Evolutionary conservation across 768 basidiomycete genomes (phyloP).

Genomic region (Piloderma croceum): DNA sequence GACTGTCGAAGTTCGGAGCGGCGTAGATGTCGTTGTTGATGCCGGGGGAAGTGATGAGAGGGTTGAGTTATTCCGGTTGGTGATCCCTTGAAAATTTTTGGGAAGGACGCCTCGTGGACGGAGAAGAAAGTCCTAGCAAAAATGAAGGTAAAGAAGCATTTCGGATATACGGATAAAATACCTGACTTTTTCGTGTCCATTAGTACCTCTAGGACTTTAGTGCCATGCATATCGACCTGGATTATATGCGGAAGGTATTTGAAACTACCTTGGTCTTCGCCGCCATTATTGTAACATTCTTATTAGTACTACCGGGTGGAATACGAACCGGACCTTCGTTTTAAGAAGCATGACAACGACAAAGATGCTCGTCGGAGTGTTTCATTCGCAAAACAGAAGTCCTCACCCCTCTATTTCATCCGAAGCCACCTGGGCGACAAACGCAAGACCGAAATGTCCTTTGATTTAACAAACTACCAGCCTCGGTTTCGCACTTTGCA

Average conservation of each 20-base stretch:
- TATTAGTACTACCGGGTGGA: slow-evolving; percentile 35
- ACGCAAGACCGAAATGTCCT: slow-evolving; percentile 48
- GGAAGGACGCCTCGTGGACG: slow-evolving; percentile 22
- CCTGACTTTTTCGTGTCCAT: background rate
- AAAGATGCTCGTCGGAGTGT: slow-evolving; percentile 26
- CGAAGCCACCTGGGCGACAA: slow-evolving; percentile 38
- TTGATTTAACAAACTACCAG: slow-evolving; percentile 45
- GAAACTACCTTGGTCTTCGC: no score
- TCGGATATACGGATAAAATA: no score
- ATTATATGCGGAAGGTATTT: slow-evolving; percentile 42
- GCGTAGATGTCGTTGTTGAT: slow-evolving; percentile 21
- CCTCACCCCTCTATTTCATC: slow-evolving; percentile 42
- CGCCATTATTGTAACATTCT: no score
- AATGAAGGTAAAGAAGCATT: slow-evolving; percentile 22
- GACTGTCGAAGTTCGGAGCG: slow-evolving; percentile 22
- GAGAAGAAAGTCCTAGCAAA: slow-evolving; percentile 27
- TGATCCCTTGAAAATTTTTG: slow-evolving; percentile 20
- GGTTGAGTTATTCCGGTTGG: slow-evolving; percentile 25
- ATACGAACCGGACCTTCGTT: slow-evolving; percentile 30
- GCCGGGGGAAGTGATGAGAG: slow-evolving; percentile 23
- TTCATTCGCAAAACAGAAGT: slow-evolving; percentile 34
- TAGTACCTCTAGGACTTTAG: slow-evolving; percentile 42
- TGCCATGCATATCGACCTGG: slow-evolving; percentile 44
- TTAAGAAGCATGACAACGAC: slow-evolving; percentile 19
- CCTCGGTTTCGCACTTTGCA: slow-evolving; percentile 30